These are phyloP conservation scores for Zygoascus ofunaensis DNA, from an alignment of 805 yeast species.

Conservation along the genomic window DNA sequence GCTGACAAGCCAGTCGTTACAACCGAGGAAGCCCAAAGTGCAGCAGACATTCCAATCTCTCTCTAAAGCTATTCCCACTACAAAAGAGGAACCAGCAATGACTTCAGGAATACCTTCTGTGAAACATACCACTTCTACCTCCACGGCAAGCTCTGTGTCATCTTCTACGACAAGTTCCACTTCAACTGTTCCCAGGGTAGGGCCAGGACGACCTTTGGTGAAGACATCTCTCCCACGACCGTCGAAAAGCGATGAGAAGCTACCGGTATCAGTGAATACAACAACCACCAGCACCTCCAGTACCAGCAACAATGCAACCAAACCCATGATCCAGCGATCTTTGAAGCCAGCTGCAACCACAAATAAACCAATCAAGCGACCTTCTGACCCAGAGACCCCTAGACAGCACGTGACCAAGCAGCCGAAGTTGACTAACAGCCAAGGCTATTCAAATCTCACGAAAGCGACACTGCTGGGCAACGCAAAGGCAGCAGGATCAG, in stretches of 20 bases:
- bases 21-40: slow-evolving; percentile 3
- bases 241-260: slow-evolving; percentile 2
- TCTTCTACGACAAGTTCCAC: not conserved
- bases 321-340: slow-evolving; percentile 1
- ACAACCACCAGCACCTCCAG: not conserved
- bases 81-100: not conserved
- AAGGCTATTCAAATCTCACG: slow-evolving; percentile 20
- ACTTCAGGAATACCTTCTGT: too few relatives aligned
- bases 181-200: not conserved
- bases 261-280: too few relatives aligned
- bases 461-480: slow-evolving; percentile 29
- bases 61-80: slow-evolving; percentile 1
- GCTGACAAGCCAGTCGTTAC: slow-evolving; percentile 9
- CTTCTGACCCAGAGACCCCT: slow-evolving; percentile 7
- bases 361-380: slow-evolving; percentile 4
- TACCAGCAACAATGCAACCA: not conserved
- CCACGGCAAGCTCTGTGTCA: not conserved
- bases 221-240: slow-evolving; percentile 2
- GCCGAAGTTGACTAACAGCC: not conserved
- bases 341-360: slow-evolving; percentile 1
- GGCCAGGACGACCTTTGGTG: slow-evolving; percentile 2
- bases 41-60: not conserved
- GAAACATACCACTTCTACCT: too few relatives aligned
- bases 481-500: slow-evolving; percentile 18
- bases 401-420: slow-evolving; percentile 1